Evolutionary conservation across 2,329 filamentous ascomycete species (phyloP).

Genomic region (Aspergillus pseudonomiae): DNA sequence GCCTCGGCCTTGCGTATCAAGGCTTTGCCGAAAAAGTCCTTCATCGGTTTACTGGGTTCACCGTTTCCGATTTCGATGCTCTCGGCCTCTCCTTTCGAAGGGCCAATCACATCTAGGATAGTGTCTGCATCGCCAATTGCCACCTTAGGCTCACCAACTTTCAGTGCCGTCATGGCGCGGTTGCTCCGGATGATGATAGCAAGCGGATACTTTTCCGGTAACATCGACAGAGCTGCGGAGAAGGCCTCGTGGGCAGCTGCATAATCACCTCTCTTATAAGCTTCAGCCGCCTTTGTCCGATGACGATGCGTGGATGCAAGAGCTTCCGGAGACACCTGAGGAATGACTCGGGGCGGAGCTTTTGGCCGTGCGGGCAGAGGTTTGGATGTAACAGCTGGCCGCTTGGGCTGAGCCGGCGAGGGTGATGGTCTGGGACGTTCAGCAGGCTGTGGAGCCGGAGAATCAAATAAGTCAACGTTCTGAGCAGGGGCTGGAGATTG

Average conservation of each 20-base stretch:
- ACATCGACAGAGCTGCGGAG: slow-evolving; percentile 70
- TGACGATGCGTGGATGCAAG: slow-evolving; percentile 77
- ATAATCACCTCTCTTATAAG: slow-evolving; percentile 94
- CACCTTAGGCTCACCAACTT: slow-evolving; percentile 87
- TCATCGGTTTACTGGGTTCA: slow-evolving; percentile 80
- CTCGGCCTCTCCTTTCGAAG: slow-evolving; percentile 77
- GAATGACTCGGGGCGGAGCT: slow-evolving; percentile 55
- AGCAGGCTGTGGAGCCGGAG: slow-evolving; percentile 30
- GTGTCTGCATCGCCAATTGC: slow-evolving; percentile 83
- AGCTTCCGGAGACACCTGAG: slow-evolving; percentile 68
- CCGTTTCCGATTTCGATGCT: slow-evolving; percentile 68
- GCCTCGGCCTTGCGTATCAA: slow-evolving; percentile 94
- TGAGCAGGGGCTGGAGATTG: slow-evolving; percentile 47
- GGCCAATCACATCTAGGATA: slow-evolving; percentile 78
- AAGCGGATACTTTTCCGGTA: slow-evolving; percentile 80
- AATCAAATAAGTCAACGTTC: slow-evolving; percentile 68
- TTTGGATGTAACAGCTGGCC: slow-evolving; percentile 47
- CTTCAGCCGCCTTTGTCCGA: slow-evolving; percentile 77
- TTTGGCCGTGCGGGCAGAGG: slow-evolving; percentile 52
- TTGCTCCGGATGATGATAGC: slow-evolving; percentile 90
- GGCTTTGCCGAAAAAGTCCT: slow-evolving; percentile 90
- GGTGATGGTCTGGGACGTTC: slow-evolving; percentile 35
- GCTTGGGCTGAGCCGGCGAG: slow-evolving; percentile 39
- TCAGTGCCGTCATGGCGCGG: slow-evolving; percentile 83
- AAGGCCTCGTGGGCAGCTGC: slow-evolving; percentile 83